These are phyloP conservation scores for Xylariomycetidae sp. DNA, from an alignment of 2,329 filamentous ascomycete genomes.

Conservation along the genomic window DNA sequence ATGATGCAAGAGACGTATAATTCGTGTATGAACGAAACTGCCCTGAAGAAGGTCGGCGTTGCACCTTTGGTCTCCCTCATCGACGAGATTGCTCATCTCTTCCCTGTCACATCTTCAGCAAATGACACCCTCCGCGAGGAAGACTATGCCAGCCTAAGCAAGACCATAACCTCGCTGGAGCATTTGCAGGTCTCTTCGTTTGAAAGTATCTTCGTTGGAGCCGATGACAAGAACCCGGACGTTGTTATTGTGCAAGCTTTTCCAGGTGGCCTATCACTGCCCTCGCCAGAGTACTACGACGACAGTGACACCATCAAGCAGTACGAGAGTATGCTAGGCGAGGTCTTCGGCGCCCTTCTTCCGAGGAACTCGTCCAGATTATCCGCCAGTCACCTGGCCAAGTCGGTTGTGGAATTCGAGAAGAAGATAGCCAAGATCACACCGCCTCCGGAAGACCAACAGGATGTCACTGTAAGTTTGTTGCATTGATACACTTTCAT, in stretches of 20 bases:
- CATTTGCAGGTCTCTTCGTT: slow-evolving; percentile 37
- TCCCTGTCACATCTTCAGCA: slow-evolving; percentile 26
- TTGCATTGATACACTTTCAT: too few species aligned
- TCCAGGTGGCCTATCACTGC: slow-evolving; percentile 49
- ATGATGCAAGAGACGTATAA: slow-evolving; percentile 60
- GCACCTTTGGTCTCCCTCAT: slow-evolving; percentile 52
- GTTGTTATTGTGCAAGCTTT: slow-evolving; percentile 19
- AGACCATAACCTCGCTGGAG: slow-evolving; percentile 41
- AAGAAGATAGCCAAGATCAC: slow-evolving; percentile 54
- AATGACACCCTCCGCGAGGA: slow-evolving; percentile 14
- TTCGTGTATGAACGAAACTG: slow-evolving; percentile 58
- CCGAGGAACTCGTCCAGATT: slow-evolving; percentile 17
- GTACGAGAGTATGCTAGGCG: slow-evolving; percentile 41
- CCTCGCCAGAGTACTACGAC: slow-evolving; percentile 55
- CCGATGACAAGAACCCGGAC: slow-evolving; percentile 37
- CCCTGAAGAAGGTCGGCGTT: slow-evolving; percentile 48
- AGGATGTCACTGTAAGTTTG: slow-evolving; percentile 49
- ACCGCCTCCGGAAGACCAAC: slow-evolving; percentile 49
- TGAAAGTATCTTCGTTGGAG: slow-evolving; percentile 28
- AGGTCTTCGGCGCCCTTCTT: slow-evolving; percentile 29
- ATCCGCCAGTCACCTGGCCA: slow-evolving; percentile 23
- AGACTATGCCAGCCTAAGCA: slow-evolving; percentile 31
- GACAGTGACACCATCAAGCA: slow-evolving; percentile 45
- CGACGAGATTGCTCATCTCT: slow-evolving; percentile 41
- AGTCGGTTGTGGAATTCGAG: slow-evolving; percentile 51